Conservation (phyloP, 169 alveolate genomes). For the Cryptosporidium andersoni region DNA sequence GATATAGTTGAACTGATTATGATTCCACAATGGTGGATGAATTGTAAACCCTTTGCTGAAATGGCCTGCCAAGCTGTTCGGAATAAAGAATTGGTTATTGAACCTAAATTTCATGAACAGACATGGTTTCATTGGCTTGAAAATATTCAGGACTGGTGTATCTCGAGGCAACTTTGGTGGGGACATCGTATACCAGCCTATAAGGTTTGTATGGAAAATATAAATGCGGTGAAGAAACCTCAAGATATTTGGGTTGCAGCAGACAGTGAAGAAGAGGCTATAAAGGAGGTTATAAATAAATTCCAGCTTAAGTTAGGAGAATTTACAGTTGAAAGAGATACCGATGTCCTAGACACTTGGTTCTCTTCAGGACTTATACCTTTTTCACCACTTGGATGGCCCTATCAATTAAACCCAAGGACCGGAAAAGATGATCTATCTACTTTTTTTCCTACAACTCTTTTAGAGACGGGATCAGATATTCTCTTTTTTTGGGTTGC, state of each 20-base stretch:
- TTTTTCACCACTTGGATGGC: slow-evolving; percentile 98
- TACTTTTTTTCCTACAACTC: slow-evolving; percentile 94
- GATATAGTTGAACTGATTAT: slow-evolving; percentile 98
- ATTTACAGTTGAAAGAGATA: slow-evolving; percentile 92
- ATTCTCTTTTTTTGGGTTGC: slow-evolving; percentile 99
- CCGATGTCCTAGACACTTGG: slow-evolving; percentile 99
- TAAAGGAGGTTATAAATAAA: slow-evolving; percentile 85
- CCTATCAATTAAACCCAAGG: slow-evolving; percentile 78
- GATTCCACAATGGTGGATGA: slow-evolving; percentile 99
- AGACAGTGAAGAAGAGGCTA: slow-evolving; percentile 87
- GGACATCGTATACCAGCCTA: slow-evolving; percentile 99
- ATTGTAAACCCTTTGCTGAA: slow-evolving; percentile 94
- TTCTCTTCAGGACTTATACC: slow-evolving; percentile 99
- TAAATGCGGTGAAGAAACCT: not conserved
- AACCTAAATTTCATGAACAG: slow-evolving; percentile 93
- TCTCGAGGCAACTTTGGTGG: slow-evolving; percentile 99
- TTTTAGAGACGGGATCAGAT: slow-evolving; percentile 99
- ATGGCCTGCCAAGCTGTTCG: slow-evolving; percentile 91
- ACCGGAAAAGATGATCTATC: slow-evolving; percentile 85
- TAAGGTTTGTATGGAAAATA: slow-evolving; percentile 76
- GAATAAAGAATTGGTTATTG: slow-evolving; percentile 88
- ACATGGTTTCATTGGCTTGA: slow-evolving; percentile 98
- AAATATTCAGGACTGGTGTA: slow-evolving; percentile 99
- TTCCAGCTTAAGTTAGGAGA: slow-evolving; percentile 78
- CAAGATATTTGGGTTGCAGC: slow-evolving; percentile 92